phyloP scores from a whole-genome alignment of 345 rosid species.

The Carallia pectinifolia region DNA sequence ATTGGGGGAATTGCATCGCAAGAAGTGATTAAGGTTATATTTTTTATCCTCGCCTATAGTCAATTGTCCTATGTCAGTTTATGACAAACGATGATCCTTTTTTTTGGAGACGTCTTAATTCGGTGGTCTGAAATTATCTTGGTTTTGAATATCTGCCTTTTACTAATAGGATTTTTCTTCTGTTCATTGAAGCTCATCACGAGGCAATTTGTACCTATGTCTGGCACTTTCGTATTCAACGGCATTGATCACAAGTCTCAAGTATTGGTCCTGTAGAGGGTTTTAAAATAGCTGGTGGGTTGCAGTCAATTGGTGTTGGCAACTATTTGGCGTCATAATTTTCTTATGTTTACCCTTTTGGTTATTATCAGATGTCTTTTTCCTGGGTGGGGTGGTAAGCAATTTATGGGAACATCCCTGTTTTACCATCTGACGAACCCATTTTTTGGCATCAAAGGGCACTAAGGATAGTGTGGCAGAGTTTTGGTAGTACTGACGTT shows the following conservation, averaged over 20 bases:
- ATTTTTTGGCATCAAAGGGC: background rate
- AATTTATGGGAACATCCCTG: slow-evolving; percentile 1
- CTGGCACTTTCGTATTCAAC: slow-evolving; percentile 81
- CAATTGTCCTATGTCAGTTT: too few species aligned
- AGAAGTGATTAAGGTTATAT: slow-evolving; percentile 86
- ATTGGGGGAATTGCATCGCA: slow-evolving; percentile 93
- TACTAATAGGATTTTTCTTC: background rate
- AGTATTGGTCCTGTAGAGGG: slow-evolving; percentile 47
- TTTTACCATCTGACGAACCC: slow-evolving; percentile 5
- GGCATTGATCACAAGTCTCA: slow-evolving; percentile 97
- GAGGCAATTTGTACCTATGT: slow-evolving; percentile 86
- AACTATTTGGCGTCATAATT: background rate
- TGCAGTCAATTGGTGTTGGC: background rate
- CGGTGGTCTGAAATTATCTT: background rate
- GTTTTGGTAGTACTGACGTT: background rate
- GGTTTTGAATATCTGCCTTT: background rate
- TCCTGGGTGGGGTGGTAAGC: slow-evolving; percentile 4
- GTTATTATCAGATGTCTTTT: slow-evolving; percentile 20
- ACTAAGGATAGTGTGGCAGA: background rate
- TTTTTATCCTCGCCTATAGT: background rate
- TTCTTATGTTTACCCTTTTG: background rate
- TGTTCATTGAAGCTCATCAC: slow-evolving; percentile 67
- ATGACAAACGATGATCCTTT: background rate
- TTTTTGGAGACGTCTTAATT: background rate
- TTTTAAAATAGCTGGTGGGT: background rate